A percentile compares a stretch with the other conserved stretches of the same genome.
Conservation (phyloP, 1,284 basidiomycete species). For the Taiwanofungus camphoratus region DNA sequence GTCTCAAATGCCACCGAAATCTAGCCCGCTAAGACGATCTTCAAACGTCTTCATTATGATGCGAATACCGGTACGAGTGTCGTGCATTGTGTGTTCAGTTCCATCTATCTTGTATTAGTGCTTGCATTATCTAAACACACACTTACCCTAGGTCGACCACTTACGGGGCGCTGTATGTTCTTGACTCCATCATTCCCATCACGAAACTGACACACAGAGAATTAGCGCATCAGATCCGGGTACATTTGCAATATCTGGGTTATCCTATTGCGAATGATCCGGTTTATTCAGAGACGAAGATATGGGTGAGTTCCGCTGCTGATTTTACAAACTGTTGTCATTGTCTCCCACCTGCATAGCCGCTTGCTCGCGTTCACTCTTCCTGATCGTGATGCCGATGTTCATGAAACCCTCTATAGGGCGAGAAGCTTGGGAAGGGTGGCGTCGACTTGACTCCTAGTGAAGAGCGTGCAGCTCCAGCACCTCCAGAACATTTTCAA, state of each 20-base stretch:
- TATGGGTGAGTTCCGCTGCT: constrained; percentile 59
- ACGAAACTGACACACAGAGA: too few relatives aligned
- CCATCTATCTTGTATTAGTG: not conserved
- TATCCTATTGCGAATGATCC: constrained; percentile 92
- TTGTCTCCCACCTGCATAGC: not conserved
- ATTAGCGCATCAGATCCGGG: constrained; percentile 89
- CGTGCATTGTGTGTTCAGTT: constrained; percentile 63
- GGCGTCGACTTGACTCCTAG: constrained; percentile 73
- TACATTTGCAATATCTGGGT: constrained; percentile 94
- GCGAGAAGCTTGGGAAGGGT: constrained; percentile 69
- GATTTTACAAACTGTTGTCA: not conserved
- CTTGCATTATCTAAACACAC: constrained; percentile 3
- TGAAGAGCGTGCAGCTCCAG: constrained; percentile 57
- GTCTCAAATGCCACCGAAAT: not conserved
- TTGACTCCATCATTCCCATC: too few relatives aligned
- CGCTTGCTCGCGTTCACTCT: not conserved
- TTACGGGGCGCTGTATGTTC: constrained; percentile 81
- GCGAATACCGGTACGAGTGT: constrained; percentile 79
- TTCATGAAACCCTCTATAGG: constrained; percentile 36
- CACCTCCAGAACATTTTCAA: constrained; percentile 48
- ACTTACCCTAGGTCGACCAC: constrained; percentile 56
- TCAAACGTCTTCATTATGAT: constrained; percentile 85
- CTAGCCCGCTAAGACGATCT: constrained; percentile 86
- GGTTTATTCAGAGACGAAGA: constrained; percentile 72
- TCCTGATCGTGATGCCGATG: not conserved